phyloP scores from a whole-genome alignment of 1,284 basidiomycete species.

The Trichosporon sp. region DNA sequence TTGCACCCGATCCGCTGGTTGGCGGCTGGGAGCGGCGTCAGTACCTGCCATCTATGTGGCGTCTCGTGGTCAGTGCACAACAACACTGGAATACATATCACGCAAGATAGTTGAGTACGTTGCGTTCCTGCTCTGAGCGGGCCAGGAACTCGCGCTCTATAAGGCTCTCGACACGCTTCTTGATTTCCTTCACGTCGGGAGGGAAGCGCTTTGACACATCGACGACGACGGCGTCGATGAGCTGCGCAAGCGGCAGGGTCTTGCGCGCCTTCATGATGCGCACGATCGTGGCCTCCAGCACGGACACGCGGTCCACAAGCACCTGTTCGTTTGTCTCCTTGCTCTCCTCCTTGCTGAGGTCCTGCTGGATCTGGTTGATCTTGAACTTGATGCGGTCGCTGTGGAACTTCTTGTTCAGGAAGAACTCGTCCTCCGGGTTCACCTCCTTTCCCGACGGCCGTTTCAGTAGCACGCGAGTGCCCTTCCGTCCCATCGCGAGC shows the following conservation, averaged over 20 bases:
- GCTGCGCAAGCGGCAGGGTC: constrained; percentile 74
- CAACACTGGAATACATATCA: constrained; percentile 43
- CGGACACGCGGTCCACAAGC: constrained; percentile 79
- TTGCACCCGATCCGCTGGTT: no score
- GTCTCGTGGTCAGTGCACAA: neutral
- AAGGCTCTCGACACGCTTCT: constrained; percentile 75
- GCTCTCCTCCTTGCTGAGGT: constrained; percentile 84
- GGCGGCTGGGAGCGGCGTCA: no score
- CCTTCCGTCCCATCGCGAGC: constrained; percentile 83
- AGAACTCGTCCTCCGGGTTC: constrained; percentile 72
- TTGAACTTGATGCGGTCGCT: constrained; percentile 79
- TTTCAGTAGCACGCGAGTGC: constrained; percentile 76
- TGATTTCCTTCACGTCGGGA: constrained; percentile 68
- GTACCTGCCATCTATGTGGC: neutral
- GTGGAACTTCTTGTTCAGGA: constrained; percentile 79
- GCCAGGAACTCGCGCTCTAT: constrained; percentile 77
- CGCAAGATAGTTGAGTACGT: constrained; percentile 75
- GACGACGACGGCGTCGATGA: constrained; percentile 63
- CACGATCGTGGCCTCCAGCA: constrained; percentile 90
- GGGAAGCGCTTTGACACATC: constrained; percentile 65
- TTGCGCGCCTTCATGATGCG: constrained; percentile 92
- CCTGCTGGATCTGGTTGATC: constrained; percentile 95
- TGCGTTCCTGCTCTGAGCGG: constrained; percentile 66
- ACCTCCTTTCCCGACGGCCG: constrained; percentile 79
- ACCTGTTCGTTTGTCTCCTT: constrained; percentile 79